These are phyloP conservation scores for Nicotiana rustica DNA, from an alignment of 305 asterid species.

Conservation along the genomic window DNA sequence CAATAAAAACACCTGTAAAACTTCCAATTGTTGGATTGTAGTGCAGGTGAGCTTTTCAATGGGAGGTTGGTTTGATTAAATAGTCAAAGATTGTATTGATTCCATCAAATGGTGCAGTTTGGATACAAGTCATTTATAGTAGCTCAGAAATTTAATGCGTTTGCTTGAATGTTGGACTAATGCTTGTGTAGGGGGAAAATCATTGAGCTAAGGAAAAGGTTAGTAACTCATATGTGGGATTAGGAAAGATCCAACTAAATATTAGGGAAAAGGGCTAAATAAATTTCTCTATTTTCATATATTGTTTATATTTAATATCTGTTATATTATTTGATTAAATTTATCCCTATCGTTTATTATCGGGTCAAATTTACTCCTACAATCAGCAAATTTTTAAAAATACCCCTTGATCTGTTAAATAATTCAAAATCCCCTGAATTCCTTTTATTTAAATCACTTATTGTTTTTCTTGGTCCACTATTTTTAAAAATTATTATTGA, in stretches of 20 bases:
- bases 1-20: not conserved
- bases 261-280: not conserved
- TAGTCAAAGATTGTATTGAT: slow-evolving; percentile 35
- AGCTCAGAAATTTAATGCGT: slow-evolving; percentile 19
- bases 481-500: too few relatives aligned
- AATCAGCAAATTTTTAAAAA: too few relatives aligned
- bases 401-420: too few relatives aligned
- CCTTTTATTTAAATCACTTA: too few relatives aligned
- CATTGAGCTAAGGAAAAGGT: not conserved
- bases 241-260: not conserved
- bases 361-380: too few relatives aligned
- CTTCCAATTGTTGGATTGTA: not conserved
- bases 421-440: too few relatives aligned
- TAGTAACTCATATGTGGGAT: not conserved
- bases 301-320: too few relatives aligned
- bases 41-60: not conserved
- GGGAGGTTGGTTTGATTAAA: not conserved
- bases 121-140: slow-evolving; percentile 28
- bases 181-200: slow-evolving; percentile 23
- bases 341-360: too few relatives aligned
- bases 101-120: slow-evolving; percentile 38
- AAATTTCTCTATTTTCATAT: too few relatives aligned
- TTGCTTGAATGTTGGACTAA: slow-evolving; percentile 9
- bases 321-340: too few relatives aligned
- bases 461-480: too few relatives aligned